phyloP scores from a whole-genome alignment of 305 asterid species.

The Fraxinus sp. region DNA sequence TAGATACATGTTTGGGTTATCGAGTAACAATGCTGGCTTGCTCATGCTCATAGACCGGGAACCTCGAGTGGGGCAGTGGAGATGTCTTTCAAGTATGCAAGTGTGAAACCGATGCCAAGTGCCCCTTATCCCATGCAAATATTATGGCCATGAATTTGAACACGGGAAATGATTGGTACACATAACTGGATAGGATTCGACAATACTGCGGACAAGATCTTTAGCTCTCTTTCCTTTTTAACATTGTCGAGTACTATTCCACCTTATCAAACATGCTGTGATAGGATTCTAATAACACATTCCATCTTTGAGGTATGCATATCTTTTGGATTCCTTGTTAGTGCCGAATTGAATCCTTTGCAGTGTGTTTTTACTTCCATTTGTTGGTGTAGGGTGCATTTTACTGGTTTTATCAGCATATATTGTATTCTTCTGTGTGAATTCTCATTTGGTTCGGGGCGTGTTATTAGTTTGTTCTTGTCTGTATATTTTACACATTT shows the following conservation, averaged over 20 bases:
- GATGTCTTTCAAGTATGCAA: constrained; percentile 49
- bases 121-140: constrained; percentile 23
- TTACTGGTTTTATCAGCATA: constrained; percentile 29
- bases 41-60: constrained; percentile 70
- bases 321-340: constrained; percentile 29
- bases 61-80: constrained; percentile 62
- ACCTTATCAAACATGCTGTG: background rate
- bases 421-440: constrained; percentile 7
- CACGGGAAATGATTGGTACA: background rate
- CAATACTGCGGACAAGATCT: background rate
- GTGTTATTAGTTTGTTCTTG: constrained; percentile 26
- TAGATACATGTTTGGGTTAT: constrained; percentile 78
- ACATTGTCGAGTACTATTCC: background rate
- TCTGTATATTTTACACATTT: constrained; percentile 29
- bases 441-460: constrained; percentile 30
- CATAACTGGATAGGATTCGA: background rate
- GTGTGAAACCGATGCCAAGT: constrained; percentile 1
- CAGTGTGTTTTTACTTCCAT: constrained; percentile 35
- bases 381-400: constrained; percentile 31
- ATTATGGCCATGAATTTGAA: constrained; percentile 29
- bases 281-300: constrained; percentile 14
- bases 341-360: constrained; percentile 28
- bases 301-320: constrained; percentile 23
- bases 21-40: constrained; percentile 59
- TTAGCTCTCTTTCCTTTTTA: background rate